phyloP scores from a whole-genome alignment of 495 filamentous ascomycete genomes.

The Emericellopsis terricola region DNA sequence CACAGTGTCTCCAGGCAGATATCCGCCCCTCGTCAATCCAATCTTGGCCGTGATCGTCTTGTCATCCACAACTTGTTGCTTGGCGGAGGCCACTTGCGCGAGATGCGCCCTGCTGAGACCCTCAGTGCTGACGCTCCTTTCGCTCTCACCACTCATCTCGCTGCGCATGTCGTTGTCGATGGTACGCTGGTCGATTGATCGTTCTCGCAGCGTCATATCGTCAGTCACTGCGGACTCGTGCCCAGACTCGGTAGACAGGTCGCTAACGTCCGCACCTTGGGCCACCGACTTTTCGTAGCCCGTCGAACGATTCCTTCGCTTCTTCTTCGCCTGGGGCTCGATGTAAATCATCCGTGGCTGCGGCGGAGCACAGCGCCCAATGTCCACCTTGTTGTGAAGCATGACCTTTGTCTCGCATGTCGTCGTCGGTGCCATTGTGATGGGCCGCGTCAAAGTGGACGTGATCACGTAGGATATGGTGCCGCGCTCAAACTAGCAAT shows the following conservation, averaged over 20 bases:
- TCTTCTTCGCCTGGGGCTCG: conserved; percentile 46
- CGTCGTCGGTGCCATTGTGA: conserved; percentile 61
- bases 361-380: conserved; percentile 31
- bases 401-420: conserved; percentile 66
- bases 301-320: conserved; percentile 28
- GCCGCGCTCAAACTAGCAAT: conserved; percentile 73
- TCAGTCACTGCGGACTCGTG: neutral
- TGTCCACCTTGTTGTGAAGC: conserved; percentile 51
- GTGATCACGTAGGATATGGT: conserved; percentile 82
- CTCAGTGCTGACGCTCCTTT: conserved; percentile 18
- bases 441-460: conserved; percentile 77
- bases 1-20: conserved; percentile 68
- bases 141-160: conserved; percentile 27
- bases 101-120: neutral
- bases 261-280: too few relatives aligned
- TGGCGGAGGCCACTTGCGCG: conserved; percentile 1
- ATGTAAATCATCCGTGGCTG: conserved; percentile 63
- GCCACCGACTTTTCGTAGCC: too few relatives aligned
- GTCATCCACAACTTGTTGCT: conserved; percentile 11
- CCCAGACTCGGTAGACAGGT: too few relatives aligned
- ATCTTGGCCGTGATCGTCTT: conserved; percentile 79
- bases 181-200: neutral
- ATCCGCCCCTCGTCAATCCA: conserved; percentile 65
- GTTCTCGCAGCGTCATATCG: neutral
- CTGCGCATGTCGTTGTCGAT: conserved; percentile 26